A percentile compares a stretch with the other conserved stretches of the same genome.
Evolutionary conservation across 192 early-diverging fungal species (phyloP).

Genomic region (Thamnidium elegans): DNA sequence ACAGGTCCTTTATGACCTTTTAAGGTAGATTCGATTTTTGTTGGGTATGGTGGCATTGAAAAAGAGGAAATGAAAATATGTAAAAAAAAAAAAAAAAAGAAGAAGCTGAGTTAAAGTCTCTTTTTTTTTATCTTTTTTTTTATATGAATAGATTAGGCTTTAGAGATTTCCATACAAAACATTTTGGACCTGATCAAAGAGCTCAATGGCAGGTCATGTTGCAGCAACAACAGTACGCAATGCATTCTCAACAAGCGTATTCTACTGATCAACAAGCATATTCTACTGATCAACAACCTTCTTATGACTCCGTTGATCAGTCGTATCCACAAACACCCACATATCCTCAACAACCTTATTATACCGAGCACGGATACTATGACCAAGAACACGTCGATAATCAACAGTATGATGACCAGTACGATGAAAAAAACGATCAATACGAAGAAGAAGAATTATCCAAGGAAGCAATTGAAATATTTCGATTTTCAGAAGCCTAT

Average conservation of each 20-base stretch:
- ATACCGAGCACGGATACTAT: not conserved
- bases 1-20: constrained; percentile 67
- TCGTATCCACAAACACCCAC: not conserved
- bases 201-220: constrained; percentile 14
- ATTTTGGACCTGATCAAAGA: constrained; percentile 22
- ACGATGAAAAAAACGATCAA: not conserved
- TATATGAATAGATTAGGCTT: constrained; percentile 25
- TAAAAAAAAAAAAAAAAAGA: no score
- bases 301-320: not conserved
- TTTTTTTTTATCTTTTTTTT: not conserved
- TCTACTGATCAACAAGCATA: not conserved
- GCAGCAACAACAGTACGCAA: not conserved
- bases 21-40: constrained; percentile 40
- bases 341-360: not conserved
- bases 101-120: no score
- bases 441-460: constrained; percentile 5
- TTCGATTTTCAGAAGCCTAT: constrained; percentile 31
- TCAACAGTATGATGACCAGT: not conserved
- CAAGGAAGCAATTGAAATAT: constrained; percentile 28
- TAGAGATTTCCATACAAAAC: constrained; percentile 21
- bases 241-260: no score
- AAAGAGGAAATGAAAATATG: no score
- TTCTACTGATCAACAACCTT: not conserved
- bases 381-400: constrained; percentile 3
- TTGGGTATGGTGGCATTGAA: constrained; percentile 25